These are phyloP conservation scores for Blastobotrys capitulatus DNA, from an alignment of 1,139 yeast species.

Conservation along the genomic window DNA sequence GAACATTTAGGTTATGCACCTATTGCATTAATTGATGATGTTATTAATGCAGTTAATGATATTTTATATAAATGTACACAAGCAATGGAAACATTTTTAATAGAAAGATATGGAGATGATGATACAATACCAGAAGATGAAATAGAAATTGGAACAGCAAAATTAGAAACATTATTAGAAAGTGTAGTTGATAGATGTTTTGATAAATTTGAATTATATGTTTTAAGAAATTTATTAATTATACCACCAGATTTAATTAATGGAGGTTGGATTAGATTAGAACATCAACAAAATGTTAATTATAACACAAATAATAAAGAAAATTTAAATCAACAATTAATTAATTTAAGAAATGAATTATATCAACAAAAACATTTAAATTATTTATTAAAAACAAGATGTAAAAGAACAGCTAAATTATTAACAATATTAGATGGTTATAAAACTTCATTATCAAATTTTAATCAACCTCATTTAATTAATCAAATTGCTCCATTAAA, in stretches of 20 bases:
- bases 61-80: constrained; percentile 77
- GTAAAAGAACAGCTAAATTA: constrained; percentile 33
- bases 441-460: constrained; percentile 30
- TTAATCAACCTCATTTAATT: constrained; percentile 28
- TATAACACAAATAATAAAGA: constrained; percentile 26
- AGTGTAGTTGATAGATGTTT: constrained; percentile 76
- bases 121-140: constrained; percentile 38
- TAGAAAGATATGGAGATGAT: constrained; percentile 19
- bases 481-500: constrained; percentile 46
- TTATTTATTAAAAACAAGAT: constrained; percentile 39
- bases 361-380: constrained; percentile 43
- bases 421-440: constrained; percentile 36
- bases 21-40: constrained; percentile 78
- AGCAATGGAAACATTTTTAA: constrained; percentile 67
- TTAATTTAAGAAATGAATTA: constrained; percentile 40
- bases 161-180: constrained; percentile 72
- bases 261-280: constrained; percentile 60
- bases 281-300: constrained; percentile 59
- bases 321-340: constrained; percentile 39
- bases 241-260: constrained; percentile 65
- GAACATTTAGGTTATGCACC: constrained; percentile 90
- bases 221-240: constrained; percentile 67
- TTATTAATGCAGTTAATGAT: constrained; percentile 83
- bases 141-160: constrained; percentile 70
- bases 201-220: constrained; percentile 81